Conservation (phyloP, 768 basidiomycete species). For the Lentinula edodes region DNA sequence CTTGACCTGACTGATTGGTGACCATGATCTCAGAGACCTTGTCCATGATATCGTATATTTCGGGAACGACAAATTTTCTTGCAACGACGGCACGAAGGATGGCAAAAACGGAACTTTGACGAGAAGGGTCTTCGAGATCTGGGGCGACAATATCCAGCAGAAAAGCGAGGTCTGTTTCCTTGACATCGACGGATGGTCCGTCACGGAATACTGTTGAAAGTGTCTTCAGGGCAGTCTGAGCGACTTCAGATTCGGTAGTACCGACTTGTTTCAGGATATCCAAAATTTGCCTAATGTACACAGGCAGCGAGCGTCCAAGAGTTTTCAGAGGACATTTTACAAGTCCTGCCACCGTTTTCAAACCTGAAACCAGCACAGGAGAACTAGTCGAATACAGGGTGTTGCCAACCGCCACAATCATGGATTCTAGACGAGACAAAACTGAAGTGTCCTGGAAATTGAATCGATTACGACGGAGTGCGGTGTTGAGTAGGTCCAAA, state of each 20-base stretch:
- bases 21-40: conserved; percentile 89
- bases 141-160: conserved; percentile 83
- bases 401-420: conserved; percentile 85
- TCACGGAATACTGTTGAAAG: conserved; percentile 90
- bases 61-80: conserved; percentile 88
- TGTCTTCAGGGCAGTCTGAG: conserved; percentile 83
- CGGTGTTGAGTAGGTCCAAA: conserved; percentile 85
- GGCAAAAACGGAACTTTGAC: conserved; percentile 83
- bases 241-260: conserved; percentile 84
- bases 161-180: conserved; percentile 85
- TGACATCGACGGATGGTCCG: conserved; percentile 70
- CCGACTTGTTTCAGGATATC: conserved; percentile 78
- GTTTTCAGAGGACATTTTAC: conserved; percentile 79
- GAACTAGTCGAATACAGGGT: conserved; percentile 82
- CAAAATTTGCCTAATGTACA: conserved; percentile 80
- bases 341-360: conserved; percentile 78
- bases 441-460: conserved; percentile 73
- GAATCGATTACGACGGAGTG: conserved; percentile 80
- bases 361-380: conserved; percentile 65
- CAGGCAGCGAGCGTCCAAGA: conserved; percentile 69
- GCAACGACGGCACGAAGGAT: conserved; percentile 88
- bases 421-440: conserved; percentile 79
- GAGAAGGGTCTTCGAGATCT: conserved; percentile 83
- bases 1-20: conserved; percentile 84
- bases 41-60: conserved; percentile 97